These are phyloP conservation scores for Xylariaceae sp. DNA, from an alignment of 2,329 filamentous ascomycete genomes.

Conservation along the genomic window DNA sequence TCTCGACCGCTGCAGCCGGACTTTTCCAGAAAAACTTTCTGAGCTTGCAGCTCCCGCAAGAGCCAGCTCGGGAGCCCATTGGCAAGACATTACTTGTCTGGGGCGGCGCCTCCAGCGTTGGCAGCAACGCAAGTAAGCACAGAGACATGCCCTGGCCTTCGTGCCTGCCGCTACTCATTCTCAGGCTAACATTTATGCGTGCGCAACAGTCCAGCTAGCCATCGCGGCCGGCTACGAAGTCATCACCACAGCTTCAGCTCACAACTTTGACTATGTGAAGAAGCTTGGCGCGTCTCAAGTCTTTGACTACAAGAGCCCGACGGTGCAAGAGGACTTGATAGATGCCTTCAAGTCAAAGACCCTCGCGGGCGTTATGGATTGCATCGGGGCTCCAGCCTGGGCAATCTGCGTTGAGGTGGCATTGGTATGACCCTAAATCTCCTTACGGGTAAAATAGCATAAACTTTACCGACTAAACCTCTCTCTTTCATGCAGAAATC, in stretches of 20 bases:
- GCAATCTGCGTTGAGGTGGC: constrained; percentile 38
- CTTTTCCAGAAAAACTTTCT: constrained; percentile 10
- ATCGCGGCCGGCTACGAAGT: constrained; percentile 20
- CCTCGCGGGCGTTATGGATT: constrained; percentile 26
- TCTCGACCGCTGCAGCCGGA: constrained; percentile 6
- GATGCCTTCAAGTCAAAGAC: background rate
- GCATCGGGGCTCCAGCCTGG: constrained; percentile 32
- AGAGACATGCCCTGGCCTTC: too few relatives aligned
- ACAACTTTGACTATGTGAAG: constrained; percentile 19
- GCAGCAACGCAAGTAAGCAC: constrained; percentile 20
- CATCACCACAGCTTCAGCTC: constrained; percentile 13
- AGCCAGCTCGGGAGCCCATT: constrained; percentile 25
- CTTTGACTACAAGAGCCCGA: constrained; percentile 15
- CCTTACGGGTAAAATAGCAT: background rate
- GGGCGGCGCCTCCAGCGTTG: constrained; percentile 35
- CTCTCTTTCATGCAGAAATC: constrained; percentile 30
- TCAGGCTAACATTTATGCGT: too few relatives aligned
- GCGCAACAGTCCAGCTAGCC: constrained; percentile 23
- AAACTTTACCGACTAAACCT: background rate
- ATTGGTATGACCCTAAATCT: background rate
- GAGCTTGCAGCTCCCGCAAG: constrained; percentile 11
- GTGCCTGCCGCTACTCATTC: too few relatives aligned
- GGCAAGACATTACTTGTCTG: constrained; percentile 31
- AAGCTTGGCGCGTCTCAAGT: constrained; percentile 15
- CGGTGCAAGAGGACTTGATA: background rate